phyloP scores from a whole-genome alignment of 495 filamentous ascomycete species.

The Gamarada debralockiae region DNA sequence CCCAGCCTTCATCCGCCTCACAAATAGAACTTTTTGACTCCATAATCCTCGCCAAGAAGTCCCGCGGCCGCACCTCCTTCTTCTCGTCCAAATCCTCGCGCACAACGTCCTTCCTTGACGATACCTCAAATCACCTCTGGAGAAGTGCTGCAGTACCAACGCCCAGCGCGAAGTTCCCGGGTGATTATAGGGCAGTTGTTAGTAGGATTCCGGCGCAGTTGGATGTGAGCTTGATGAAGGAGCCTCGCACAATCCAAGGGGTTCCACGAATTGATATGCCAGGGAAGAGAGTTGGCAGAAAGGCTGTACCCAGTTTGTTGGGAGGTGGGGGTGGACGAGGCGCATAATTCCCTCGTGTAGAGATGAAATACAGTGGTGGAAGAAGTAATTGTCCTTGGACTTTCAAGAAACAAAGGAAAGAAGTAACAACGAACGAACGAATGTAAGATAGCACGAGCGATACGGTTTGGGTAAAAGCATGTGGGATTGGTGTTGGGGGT shows the following conservation, averaged over 20 bases:
- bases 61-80: slow-evolving; percentile 65
- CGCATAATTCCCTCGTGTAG: too few relatives aligned
- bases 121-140: slow-evolving; percentile 91
- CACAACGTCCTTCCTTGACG: slow-evolving; percentile 58
- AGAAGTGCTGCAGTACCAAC: slow-evolving; percentile 79
- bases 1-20: slow-evolving; percentile 50
- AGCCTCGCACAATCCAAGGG: slow-evolving; percentile 73
- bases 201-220: slow-evolving; percentile 73
- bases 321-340: slow-evolving; percentile 14
- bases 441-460: too few relatives aligned
- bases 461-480: too few relatives aligned
- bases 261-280: slow-evolving; percentile 64
- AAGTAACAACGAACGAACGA: too few relatives aligned
- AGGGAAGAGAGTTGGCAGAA: slow-evolving; percentile 47
- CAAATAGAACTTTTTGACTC: slow-evolving; percentile 88
- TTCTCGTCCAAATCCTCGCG: slow-evolving; percentile 50
- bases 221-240: slow-evolving; percentile 83
- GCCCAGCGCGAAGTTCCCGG: slow-evolving; percentile 67
- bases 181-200: slow-evolving; percentile 53
- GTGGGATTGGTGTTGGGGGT: too few relatives aligned
- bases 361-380: too few relatives aligned
- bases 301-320: slow-evolving; percentile 71
- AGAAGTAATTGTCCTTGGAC: too few relatives aligned
- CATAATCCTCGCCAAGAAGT: slow-evolving; percentile 90
- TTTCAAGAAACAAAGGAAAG: too few relatives aligned